Percentiles rank a stretch among this genome's conserved stretches.
Conservation (phyloP, 139 green algal species). For the Coccomyxa sp. region DNA sequence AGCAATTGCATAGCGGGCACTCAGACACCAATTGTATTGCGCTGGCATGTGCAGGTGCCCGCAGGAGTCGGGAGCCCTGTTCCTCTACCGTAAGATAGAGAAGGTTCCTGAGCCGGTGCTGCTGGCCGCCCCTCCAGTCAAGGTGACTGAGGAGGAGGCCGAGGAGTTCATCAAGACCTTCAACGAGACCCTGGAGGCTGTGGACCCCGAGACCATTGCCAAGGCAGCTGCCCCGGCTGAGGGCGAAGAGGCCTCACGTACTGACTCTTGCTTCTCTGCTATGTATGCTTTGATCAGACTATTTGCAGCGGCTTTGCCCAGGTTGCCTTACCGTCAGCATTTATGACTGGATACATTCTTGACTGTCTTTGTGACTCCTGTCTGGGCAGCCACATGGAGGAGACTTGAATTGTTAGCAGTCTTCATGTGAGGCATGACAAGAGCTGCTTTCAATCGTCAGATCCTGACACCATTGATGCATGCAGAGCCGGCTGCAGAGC, state of each 20-base stretch:
- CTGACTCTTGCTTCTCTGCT: not conserved
- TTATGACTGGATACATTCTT: too few species aligned
- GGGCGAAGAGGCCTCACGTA: not conserved
- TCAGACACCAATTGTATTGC: too few species aligned
- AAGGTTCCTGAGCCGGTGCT: not conserved
- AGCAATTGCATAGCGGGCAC: too few species aligned
- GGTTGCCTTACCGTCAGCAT: too few species aligned
- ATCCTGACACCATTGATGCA: too few species aligned
- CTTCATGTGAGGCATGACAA: too few species aligned
- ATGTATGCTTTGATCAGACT: too few species aligned
- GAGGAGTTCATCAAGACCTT: not conserved
- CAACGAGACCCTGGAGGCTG: not conserved
- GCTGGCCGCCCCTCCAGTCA: not conserved
- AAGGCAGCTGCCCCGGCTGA: not conserved
- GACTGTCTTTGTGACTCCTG: too few species aligned
- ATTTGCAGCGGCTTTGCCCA: too few species aligned
- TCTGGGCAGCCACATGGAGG: too few species aligned
- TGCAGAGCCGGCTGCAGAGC: not conserved
- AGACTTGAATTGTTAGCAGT: too few species aligned
- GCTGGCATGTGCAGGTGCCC: conserved; percentile 6
- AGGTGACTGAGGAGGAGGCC: not conserved
- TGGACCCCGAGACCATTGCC: not conserved
- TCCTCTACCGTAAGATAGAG: not conserved
- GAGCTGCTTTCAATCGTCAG: too few species aligned
- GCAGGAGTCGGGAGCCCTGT: not conserved